Conservation (phyloP, 257 asterid species). For the Fraxinus excelsior region DNA sequence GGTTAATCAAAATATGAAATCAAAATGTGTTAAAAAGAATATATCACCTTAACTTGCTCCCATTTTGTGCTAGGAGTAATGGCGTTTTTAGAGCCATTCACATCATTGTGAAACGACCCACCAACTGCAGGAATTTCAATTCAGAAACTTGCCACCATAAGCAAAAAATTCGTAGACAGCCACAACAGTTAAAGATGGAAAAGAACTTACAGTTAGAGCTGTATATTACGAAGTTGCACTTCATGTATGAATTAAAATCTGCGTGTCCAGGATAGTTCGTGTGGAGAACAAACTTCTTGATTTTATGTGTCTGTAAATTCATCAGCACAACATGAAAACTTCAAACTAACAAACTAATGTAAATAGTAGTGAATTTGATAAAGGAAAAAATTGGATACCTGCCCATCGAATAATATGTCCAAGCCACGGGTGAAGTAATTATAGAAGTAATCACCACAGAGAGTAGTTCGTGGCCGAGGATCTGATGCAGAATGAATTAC, state of each 20-base stretch:
- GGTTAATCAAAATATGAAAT: not conserved
- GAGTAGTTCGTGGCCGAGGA: slow-evolving; percentile 71
- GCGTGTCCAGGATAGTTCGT: slow-evolving; percentile 94
- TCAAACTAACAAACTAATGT: slow-evolving; percentile 5
- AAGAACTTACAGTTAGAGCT: slow-evolving; percentile 51
- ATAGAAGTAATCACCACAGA: slow-evolving; percentile 81
- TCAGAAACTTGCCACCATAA: not conserved
- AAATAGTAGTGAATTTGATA: not conserved
- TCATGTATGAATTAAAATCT: slow-evolving; percentile 84
- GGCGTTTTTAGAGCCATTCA: slow-evolving; percentile 36
- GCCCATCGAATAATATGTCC: slow-evolving; percentile 84
- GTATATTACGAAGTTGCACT: slow-evolving; percentile 72
- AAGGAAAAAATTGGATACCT: slow-evolving; percentile 37
- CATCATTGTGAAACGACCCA: slow-evolving; percentile 52
- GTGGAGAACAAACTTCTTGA: slow-evolving; percentile 80
- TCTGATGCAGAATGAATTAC: slow-evolving; percentile 82
- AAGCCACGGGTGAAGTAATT: slow-evolving; percentile 79
- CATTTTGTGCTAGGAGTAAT: slow-evolving; percentile 79
- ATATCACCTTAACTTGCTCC: slow-evolving; percentile 84
- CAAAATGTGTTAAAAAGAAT: not conserved
- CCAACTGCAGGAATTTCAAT: slow-evolving; percentile 42
- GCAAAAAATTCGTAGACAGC: slow-evolving; percentile 6
- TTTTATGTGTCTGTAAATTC: slow-evolving; percentile 63
- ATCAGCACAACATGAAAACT: slow-evolving; percentile 21
- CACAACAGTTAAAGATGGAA: not conserved